phyloP scores from a whole-genome alignment of 805 yeast genomes.

The Zygoascus tannicola region DNA sequence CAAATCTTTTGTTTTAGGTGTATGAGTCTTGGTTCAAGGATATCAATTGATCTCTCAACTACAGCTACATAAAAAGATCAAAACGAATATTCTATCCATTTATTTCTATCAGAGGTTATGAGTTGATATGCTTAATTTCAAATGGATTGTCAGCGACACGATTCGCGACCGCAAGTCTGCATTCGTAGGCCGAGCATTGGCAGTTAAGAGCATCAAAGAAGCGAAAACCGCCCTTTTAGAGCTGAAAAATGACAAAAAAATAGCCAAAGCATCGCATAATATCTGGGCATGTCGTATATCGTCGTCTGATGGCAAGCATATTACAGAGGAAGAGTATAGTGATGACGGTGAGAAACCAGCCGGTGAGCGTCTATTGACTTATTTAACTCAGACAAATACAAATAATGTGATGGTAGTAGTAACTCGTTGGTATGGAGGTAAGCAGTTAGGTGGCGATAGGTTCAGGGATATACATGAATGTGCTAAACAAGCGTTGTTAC shows the following conservation, averaged over 20 bases:
- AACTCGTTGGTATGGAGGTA: conserved; percentile 89
- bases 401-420: conserved; percentile 83
- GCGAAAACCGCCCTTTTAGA: conserved; percentile 44
- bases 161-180: conserved; percentile 76
- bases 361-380: conserved; percentile 75
- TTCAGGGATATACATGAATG: conserved; percentile 87
- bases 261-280: conserved; percentile 62
- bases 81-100: too few relatives aligned
- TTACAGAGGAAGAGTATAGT: conserved; percentile 72
- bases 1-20: too few relatives aligned
- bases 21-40: too few relatives aligned
- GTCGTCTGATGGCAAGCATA: conserved; percentile 33
- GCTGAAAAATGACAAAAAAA: conserved; percentile 52
- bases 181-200: conserved; percentile 66
- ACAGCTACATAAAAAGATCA: too few relatives aligned
- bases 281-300: conserved; percentile 82
- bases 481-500: conserved; percentile 73
- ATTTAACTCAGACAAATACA: conserved; percentile 61
- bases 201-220: conserved; percentile 54
- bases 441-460: conserved; percentile 82
- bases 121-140: not conserved
- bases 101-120: too few relatives aligned
- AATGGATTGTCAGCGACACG: conserved; percentile 70
- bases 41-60: too few relatives aligned
- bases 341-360: conserved; percentile 98